These are phyloP conservation scores for Dactylis glomerata DNA, from an alignment of 176 grass and related monocot genomes.

Conservation along the genomic window DNA sequence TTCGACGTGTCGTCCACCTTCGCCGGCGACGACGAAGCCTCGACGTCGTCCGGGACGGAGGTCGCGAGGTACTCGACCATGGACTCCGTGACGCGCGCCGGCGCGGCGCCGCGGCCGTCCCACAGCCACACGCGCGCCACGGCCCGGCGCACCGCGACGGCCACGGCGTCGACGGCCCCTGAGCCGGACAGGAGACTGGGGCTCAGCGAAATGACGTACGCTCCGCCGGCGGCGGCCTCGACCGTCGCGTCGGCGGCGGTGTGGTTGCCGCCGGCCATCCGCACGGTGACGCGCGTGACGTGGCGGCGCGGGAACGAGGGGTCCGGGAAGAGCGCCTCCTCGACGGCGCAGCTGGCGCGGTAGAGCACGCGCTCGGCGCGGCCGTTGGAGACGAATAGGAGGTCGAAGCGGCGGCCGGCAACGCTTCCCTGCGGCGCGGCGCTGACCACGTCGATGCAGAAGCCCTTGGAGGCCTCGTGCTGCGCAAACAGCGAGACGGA, in stretches of 20 bases:
- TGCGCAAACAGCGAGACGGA: constrained; percentile 55
- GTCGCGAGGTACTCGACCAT: constrained; percentile 55
- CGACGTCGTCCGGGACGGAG: background rate
- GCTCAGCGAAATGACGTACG: constrained; percentile 56
- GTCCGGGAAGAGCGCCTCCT: constrained; percentile 65
- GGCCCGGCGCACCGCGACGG: constrained; percentile 40
- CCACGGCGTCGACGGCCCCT: background rate
- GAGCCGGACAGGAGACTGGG: constrained; percentile 31
- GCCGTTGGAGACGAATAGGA: constrained; percentile 74
- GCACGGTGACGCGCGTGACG: constrained; percentile 51
- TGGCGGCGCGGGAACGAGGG: constrained; percentile 45
- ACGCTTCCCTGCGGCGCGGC: background rate
- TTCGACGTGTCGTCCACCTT: background rate
- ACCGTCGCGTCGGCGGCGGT: constrained; percentile 16
- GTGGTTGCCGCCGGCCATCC: constrained; percentile 35
- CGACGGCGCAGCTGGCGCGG: constrained; percentile 42
- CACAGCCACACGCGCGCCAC: constrained; percentile 68
- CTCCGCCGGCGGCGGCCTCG: background rate
- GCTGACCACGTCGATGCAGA: constrained; percentile 41
- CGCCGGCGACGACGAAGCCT: background rate
- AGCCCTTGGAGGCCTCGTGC: constrained; percentile 49
- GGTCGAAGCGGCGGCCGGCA: constrained; percentile 46
- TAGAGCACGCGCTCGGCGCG: constrained; percentile 50
- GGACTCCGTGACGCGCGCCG: constrained; percentile 36
- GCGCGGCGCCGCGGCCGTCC: constrained; percentile 46